Evolutionary conservation across 768 basidiomycete genomes (phyloP).

Genomic region (Bullera alba): DNA sequence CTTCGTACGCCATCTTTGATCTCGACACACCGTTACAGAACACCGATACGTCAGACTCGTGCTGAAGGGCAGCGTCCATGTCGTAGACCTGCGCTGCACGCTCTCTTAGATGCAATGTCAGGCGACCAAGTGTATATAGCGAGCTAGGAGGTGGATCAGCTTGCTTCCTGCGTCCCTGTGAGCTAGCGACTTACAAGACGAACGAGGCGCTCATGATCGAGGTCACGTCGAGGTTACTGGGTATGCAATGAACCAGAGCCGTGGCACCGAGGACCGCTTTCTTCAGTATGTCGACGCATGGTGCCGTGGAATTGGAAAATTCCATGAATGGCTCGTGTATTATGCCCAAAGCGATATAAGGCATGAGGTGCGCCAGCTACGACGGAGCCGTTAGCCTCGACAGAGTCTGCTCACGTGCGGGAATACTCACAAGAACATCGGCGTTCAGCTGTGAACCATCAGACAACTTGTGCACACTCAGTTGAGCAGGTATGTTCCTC

Average conservation of each 20-base stretch:
- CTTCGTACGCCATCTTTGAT: no score
- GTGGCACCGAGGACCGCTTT: no score
- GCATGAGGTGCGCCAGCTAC: slow-evolving; percentile 26
- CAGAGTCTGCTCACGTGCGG: slow-evolving; percentile 17
- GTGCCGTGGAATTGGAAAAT: no score
- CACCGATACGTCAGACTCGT: no score
- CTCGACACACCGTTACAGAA: no score
- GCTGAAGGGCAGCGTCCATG: no score
- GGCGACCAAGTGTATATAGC: no score
- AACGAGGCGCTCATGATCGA: not conserved
- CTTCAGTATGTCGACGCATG: no score
- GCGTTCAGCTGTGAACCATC: not conserved
- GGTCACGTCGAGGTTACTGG: slow-evolving; percentile 28
- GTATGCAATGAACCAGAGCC: slow-evolving; percentile 34
- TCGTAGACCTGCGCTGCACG: no score
- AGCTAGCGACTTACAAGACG: not conserved
- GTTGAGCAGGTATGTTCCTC: no score
- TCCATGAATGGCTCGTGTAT: slow-evolving; percentile 29
- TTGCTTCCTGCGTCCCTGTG: no score
- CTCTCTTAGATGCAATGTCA: no score
- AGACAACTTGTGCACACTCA: not conserved
- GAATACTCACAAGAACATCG: slow-evolving; percentile 11
- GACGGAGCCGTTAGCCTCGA: slow-evolving; percentile 9
- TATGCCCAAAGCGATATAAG: slow-evolving; percentile 20
- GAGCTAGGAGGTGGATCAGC: not conserved